A percentile compares a stretch with the other conserved stretches of the same genome.
Conservation (phyloP, 2,329 filamentous ascomycete genomes). For the Pseudogymnoascus sp. region DNA sequence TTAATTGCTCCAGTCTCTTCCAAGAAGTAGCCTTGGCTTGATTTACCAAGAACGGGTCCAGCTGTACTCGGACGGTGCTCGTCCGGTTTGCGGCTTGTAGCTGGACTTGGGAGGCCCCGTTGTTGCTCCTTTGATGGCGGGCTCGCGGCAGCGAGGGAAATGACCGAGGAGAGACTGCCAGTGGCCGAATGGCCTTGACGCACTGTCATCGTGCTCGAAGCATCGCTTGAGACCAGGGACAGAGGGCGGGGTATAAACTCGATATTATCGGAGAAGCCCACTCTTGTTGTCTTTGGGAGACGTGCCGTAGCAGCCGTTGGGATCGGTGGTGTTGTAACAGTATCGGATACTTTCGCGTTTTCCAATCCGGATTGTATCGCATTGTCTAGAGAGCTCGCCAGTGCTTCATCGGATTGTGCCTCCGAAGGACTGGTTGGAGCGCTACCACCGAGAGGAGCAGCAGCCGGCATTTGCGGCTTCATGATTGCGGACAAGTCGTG, state of each 20-base stretch:
- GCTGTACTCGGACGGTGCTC: conserved; percentile 61
- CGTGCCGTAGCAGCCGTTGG: conserved; percentile 14
- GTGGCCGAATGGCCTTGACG: conserved; percentile 62
- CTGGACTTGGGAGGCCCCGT: conserved; percentile 31
- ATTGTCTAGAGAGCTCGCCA: conserved; percentile 19
- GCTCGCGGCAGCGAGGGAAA: conserved; percentile 50
- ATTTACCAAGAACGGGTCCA: conserved; percentile 52
- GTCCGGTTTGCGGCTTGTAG: conserved; percentile 33
- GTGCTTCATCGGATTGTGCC: conserved; percentile 19
- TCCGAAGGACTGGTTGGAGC: conserved; percentile 40
- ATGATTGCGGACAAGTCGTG: conserved; percentile 70
- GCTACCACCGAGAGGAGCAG: conserved; percentile 20
- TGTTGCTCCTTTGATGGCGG: conserved; percentile 31
- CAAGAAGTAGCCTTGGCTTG: conserved; percentile 25
- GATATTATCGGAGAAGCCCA: conserved; percentile 76
- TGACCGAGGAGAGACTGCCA: conserved; percentile 71
- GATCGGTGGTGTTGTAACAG: neutral
- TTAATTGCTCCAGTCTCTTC: neutral
- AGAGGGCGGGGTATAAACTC: conserved; percentile 78
- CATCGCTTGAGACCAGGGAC: conserved; percentile 77
- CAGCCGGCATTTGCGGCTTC: conserved; percentile 30
- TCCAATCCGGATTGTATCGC: conserved; percentile 14
- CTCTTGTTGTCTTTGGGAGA: conserved; percentile 48
- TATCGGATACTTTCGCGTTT: conserved; percentile 9
- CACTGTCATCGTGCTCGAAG: conserved; percentile 66